A percentile compares a stretch with the other conserved stretches of the same genome.
Conservation (phyloP, 441 rosid species). For the Capsella rubella region DNA sequence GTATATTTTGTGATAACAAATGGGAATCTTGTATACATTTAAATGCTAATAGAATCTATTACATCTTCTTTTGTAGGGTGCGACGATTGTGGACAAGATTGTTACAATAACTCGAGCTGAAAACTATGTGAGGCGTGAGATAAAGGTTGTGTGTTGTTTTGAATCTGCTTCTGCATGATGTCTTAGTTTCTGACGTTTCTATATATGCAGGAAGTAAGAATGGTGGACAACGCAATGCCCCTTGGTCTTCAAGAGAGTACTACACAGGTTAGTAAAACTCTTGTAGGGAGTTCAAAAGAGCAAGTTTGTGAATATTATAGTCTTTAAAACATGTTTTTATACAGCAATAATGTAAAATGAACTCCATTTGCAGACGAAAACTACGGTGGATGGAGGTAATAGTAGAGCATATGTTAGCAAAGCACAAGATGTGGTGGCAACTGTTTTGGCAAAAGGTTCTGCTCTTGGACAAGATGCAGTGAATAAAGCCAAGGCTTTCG, state of each 20-base stretch:
- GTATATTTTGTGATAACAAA: too few species aligned
- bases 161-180: constrained; percentile 2
- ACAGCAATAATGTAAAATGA: constrained; percentile 1
- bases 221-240: constrained; percentile 54
- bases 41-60: neutral
- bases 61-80: constrained; percentile 52
- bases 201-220: constrained; percentile 71
- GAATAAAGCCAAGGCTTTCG: constrained; percentile 94
- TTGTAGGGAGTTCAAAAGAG: neutral
- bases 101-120: constrained; percentile 61
- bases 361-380: constrained; percentile 54
- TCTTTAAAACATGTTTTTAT: neutral
- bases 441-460: constrained; percentile 84
- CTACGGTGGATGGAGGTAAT: constrained; percentile 49
- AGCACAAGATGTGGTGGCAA: constrained; percentile 91
- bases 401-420: constrained; percentile 76
- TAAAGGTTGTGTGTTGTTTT: constrained; percentile 47
- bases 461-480: constrained; percentile 91
- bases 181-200: constrained; percentile 19
- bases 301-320: neutral
- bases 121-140: constrained; percentile 51
- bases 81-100: constrained; percentile 70
- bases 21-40: too few species aligned
- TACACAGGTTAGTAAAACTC: constrained; percentile 54
- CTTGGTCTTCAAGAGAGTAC: constrained; percentile 53